phyloP scores from a whole-genome alignment of 331 rosid species.

The Cydonia oblonga region DNA sequence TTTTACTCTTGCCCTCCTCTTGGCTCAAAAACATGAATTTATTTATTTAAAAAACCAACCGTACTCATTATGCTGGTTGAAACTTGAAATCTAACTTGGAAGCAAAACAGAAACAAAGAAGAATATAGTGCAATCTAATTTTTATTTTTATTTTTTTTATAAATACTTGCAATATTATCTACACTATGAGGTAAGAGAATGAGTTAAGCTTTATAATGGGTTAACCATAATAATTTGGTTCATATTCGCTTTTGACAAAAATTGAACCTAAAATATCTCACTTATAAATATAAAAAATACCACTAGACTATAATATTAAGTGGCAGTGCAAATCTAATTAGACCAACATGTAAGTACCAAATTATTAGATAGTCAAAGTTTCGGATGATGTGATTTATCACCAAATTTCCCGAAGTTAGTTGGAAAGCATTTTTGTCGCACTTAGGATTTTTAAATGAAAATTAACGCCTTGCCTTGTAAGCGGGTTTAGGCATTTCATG shows the following conservation, averaged over 20 bases:
- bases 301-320: too few species aligned
- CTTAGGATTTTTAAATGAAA: background rate
- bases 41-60: too few species aligned
- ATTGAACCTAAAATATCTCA: too few species aligned
- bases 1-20: background rate
- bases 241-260: accelerated
- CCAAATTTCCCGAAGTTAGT: background rate
- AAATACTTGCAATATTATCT: too few species aligned
- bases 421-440: background rate
- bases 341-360: background rate
- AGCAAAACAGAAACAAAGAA: background rate
- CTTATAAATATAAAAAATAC: too few species aligned
- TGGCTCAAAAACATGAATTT: background rate
- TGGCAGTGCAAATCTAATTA: too few species aligned
- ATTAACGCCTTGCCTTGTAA: background rate
- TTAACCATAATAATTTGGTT: too few species aligned
- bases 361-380: too few species aligned
- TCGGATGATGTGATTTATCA: background rate
- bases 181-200: too few species aligned
- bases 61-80: too few species aligned
- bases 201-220: too few species aligned
- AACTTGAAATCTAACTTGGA: background rate
- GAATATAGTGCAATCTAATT: background rate
- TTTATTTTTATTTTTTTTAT: too few species aligned
- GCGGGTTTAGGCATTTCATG: background rate